Evolutionary conservation across 345 rosid genomes (phyloP).

Genomic region (Orychophragmus violaceus): DNA sequence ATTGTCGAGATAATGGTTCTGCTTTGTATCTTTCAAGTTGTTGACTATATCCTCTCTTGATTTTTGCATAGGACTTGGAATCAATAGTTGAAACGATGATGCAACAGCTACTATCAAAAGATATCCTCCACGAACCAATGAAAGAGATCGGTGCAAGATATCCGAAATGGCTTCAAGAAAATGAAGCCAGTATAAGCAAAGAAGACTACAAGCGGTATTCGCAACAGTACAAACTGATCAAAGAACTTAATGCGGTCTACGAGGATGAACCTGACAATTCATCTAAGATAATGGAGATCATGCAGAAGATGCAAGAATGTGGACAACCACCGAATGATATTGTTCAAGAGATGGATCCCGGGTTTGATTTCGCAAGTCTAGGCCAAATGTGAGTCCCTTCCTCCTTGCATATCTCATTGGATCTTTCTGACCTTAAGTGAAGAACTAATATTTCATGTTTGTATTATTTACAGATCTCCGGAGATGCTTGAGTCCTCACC

Average conservation of each 20-base stretch:
- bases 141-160: constrained; percentile 82
- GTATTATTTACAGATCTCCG: constrained; percentile 41
- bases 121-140: constrained; percentile 90
- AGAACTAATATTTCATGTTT: neutral
- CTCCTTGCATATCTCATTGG: neutral
- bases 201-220: constrained; percentile 69
- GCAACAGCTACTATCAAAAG: constrained; percentile 92
- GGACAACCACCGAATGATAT: constrained; percentile 97
- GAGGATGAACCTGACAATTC: constrained; percentile 68
- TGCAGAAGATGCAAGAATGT: constrained; percentile 99
- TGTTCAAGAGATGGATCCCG: constrained; percentile 84
- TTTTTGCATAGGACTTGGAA: constrained; percentile 63
- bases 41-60: neutral
- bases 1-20: neutral
- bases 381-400: constrained; percentile 60
- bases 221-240: constrained; percentile 62
- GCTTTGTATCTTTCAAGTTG: neutral
- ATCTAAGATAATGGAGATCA: constrained; percentile 71
- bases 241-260: constrained; percentile 67
- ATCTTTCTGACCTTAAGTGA: neutral
- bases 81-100: constrained; percentile 92
- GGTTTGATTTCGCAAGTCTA: constrained; percentile 65
- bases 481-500: constrained; percentile 71
- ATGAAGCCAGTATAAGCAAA: constrained; percentile 49
- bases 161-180: constrained; percentile 84